Evolutionary conservation across 805 yeast genomes (phyloP), one percentile per base, ranked within the genome.

Genomic region (Starmera caribaea): DNA sequence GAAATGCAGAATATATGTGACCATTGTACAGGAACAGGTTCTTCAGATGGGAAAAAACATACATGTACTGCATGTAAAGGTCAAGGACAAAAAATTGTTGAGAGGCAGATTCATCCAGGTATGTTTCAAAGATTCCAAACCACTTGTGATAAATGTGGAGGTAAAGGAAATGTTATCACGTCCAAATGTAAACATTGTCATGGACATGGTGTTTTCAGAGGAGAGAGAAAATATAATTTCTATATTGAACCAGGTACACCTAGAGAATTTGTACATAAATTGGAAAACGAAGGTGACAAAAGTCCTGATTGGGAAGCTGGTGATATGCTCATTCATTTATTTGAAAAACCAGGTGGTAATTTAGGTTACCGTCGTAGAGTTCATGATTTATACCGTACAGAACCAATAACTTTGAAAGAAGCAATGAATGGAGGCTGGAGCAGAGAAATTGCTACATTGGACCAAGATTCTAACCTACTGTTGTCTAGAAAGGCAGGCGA

Each of bases 301-400:
- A 71, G 71, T 47, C 97, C 97, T 2, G 95, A 84, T 40, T 71
- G 76, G 69, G 73, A 69, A 5, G 75, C 95, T 4, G 98, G 98
- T 15, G 86, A 90, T 61, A 63, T 92, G 41, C 57, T 71, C 21
- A 67, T 88, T n/a, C 68, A 65, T 33, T 55, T 86, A 31, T 55
- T 53, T 28, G 97, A 90, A 61, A 65, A 69, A 32, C 41, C 50
- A 2, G 57, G 45, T 27, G 71, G 68, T 14, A 81, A 83, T 54
- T 56, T 86, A 73, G 98, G 98, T 8, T 92, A 79, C 62, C 73
- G 96, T 59, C 73, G 98, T 49, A 71, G 87, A 43, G 84, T 84
- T 30, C 57, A 70, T 45, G 68, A 82, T 51, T 62, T 92, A 46
- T 89, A 80, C 63, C 68, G 97, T 43, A 83, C 87, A 0, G 97